Evolutionary conservation across 345 rosid species (phyloP), one percentile per base, ranked within the genome.

Genomic region (Erucastrum elatum): DNA sequence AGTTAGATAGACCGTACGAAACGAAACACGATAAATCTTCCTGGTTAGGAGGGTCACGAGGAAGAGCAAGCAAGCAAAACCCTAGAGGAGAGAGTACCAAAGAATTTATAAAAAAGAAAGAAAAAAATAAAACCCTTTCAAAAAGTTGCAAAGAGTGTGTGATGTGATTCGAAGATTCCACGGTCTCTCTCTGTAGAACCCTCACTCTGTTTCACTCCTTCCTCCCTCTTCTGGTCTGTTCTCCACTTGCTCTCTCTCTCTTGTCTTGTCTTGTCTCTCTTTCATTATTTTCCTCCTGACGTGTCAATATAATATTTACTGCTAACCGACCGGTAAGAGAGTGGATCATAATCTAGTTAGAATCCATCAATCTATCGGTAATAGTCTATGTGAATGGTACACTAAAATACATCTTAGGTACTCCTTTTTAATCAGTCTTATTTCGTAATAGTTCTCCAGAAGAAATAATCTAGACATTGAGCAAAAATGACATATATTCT

Each of bases 161-260:
- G n/a, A n/a, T n/a, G n/a, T 79, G 90, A 91, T 86, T 90, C 88
- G 70, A 44, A 78, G 90, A 90, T 90, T 88, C 89, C 85, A 88
- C 87, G 88, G 93, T 82, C 97, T 21, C 21, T 21, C 21, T 21
- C 21, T 90, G 87, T 90, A 88, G 81, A 87, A 87, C 84, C 90
- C 84, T 49, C 27, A 33, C 72, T 75, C 79, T 74, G 61, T 71
- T 69, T 21, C 21, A 21, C 21, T 21, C 0, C 72, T 75, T 34
- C 76, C 77, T 66, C 37, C 35, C 74, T 73, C 33, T 49, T 33
- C 58, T 55, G 62, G 41, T 59, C 63, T 55, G 81, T 72, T 25
- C 75, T 46, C 76, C 83, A 70, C 78, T 77, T 71, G 58, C 77
- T 78, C 8, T 3, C 35, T 4, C 29, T 65, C 8, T 5, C 35